Evolutionary conservation across 257 asterid genomes (phyloP).

Genomic region (Nicotiana tomentosiformis): DNA sequence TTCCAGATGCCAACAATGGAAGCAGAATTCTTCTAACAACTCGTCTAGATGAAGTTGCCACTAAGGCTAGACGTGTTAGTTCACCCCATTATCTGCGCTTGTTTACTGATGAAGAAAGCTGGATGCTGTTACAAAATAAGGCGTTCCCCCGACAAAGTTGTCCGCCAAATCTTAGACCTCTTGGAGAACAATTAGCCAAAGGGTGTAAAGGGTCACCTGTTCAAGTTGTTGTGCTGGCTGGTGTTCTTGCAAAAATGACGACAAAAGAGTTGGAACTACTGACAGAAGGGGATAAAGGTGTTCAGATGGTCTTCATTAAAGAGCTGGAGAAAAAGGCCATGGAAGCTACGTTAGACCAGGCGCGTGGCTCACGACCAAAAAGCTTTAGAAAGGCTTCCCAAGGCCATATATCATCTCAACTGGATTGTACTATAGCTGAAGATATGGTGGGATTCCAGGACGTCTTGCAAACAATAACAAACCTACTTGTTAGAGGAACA

Average conservation of each 20-base stretch:
- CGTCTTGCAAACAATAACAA: not conserved
- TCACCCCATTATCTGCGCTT: not conserved
- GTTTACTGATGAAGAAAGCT: not conserved
- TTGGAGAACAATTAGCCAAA: not conserved
- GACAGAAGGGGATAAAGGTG: not conserved
- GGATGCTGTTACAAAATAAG: not conserved
- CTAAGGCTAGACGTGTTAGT: not conserved
- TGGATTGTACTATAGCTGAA: not conserved
- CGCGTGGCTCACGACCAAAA: not conserved
- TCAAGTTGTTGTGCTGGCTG: not conserved
- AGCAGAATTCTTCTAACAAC: not conserved
- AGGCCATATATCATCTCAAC: not conserved
- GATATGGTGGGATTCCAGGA: not conserved
- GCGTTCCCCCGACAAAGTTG: not conserved
- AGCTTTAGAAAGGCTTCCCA: not conserved
- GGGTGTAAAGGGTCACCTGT: not conserved
- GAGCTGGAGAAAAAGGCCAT: not conserved
- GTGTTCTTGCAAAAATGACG: not conserved
- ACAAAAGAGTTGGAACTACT: not conserved
- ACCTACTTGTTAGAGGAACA: not conserved
- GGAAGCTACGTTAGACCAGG: not conserved
- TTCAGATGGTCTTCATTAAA: not conserved
- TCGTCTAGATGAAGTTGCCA: not conserved
- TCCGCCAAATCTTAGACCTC: not conserved
- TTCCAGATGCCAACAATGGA: not conserved